Base-by-base conservation (phyloP, 2,329 filamentous ascomycete species). In the Trichophyton rubrum region DNA sequence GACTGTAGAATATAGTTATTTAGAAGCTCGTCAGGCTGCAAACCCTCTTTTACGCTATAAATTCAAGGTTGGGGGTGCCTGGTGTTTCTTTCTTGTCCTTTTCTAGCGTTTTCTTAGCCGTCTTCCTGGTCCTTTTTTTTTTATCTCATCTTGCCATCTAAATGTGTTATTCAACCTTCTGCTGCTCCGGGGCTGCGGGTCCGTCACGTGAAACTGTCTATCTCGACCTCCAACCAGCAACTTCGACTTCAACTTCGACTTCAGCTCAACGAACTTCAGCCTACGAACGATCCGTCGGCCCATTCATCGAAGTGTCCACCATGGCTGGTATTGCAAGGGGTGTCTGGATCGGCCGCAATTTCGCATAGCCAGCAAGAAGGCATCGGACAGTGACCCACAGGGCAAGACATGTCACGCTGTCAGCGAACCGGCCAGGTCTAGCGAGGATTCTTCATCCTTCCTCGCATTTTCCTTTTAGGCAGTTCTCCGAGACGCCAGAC, bases 381-480 rank as follows among this genome's bases (percentile, higher is more conserved):
- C 27, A 27, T 20, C 15, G 11, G 8, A 35, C 24, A 35, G 20
- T 55, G 51, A 27, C 51, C 51, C 51, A 55, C 51, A 35, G 9
- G 9, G n/a, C 17, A 47, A 47, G 27, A n/a, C 51, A 7, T 17
- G 51, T 55, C 51, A 55, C 27, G 51, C 30, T 55, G 51, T 3
- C 51, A 55, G 27, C 22, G 9, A 13, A 53, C 30, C 11, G 27
- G 51, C 51, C 51, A 30, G 51, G 51, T 55, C 51, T 38, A 55
- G 51, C 51, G 51, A 55, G 51, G 51, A 30, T 35, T 20, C 27
- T 55, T 55, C 51, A 55, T 55, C 51, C 51, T 49, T 55, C 30
- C 51, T 35, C 51, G 27, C 49, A 53, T 53, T 55, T 55, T 20
- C 30, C 33, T 43, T 55, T 55, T 35, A 35, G 51, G 51, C 51